Base-by-base conservation (phyloP, 2,329 filamentous ascomycete genomes). In the Penicillium sp. region DNA sequence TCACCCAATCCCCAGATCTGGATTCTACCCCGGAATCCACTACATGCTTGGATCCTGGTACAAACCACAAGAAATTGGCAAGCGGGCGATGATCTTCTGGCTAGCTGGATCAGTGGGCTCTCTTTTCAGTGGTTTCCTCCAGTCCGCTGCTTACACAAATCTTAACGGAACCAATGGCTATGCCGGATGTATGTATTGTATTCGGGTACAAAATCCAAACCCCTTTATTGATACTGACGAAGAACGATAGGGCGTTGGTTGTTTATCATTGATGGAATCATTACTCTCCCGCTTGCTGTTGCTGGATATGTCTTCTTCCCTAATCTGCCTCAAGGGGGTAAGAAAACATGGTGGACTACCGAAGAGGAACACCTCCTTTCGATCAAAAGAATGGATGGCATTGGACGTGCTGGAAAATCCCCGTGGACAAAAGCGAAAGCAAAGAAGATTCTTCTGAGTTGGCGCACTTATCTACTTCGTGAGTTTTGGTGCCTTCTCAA, bases 401-500 rank as follows among this genome's bases (percentile, higher is more conserved):
- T 74, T 32, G 73, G 74, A 6, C 68, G 73, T 8, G 72, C 68
- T 24, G 71, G 71, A 4, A 72, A 69, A 50, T 57, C 70, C 45
- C 65, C 72, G 0, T 76, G 73, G 72, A 71, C 69, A 0, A 61
- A 51, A 39, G 68, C 62, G 0, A 76, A 76, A 50, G 60, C 57
- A 4, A 68, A 57, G 45, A 61, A 63, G 21, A 73, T 77, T 31
- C 29, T 72, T 4, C 40, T 61, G 1, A 76, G 73, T 48, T 77
- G 74, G 73, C 73, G 76, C 51, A 72, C 69, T 9, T 76, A 74
- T 39, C 53, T 75, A 40, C 63, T 75, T 6, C 72, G 70, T 71
- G 48, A 14, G 67, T 58, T 6, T 22, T 56, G 8, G 31, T 29
- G 45, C 18, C 40, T 41, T n/a, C 27, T 13, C 47, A 2, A 10